A percentile compares a stretch with the other conserved stretches of the same genome.
These are phyloP conservation scores for Chaetomidium leptoderma DNA, from an alignment of 495 filamentous ascomycete genomes.

Conservation along the genomic window DNA sequence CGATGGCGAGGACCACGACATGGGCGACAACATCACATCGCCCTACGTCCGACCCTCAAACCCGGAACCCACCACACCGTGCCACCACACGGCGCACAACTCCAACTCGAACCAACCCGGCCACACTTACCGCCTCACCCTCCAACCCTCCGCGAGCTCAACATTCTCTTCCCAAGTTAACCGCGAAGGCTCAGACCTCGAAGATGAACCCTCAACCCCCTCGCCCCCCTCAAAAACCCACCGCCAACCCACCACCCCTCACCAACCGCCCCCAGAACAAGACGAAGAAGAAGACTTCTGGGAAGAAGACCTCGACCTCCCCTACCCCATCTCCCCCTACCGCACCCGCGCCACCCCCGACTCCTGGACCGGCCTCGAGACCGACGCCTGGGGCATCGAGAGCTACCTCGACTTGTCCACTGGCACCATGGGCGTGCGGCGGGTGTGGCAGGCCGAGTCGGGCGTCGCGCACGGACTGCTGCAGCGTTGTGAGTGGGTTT, in stretches of 20 bases:
- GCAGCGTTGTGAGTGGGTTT: background rate
- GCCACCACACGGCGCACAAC: background rate
- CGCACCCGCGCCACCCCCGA: background rate
- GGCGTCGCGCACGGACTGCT: background rate
- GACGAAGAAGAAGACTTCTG: background rate
- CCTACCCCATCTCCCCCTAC: background rate
- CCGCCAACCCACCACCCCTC: background rate
- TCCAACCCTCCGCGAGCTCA: no score
- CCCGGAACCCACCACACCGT: background rate
- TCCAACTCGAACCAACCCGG: background rate
- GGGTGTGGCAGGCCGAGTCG: background rate
- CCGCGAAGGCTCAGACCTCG: no score
- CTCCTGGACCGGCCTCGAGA: constrained; percentile 12
- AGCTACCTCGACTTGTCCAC: background rate
- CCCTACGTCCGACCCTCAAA: background rate
- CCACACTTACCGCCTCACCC: no score
- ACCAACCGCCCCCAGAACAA: no score
- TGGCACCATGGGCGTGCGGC: background rate
- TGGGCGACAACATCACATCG: background rate
- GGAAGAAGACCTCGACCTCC: no score
- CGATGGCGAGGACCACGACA: background rate
- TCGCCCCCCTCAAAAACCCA: no score
- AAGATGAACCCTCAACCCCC: no score
- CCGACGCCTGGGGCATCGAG: background rate
- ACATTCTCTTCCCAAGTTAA: no score